These are phyloP conservation scores for Acorus calamus DNA, from an alignment of 106 monocot species.

Conservation along the genomic window DNA sequence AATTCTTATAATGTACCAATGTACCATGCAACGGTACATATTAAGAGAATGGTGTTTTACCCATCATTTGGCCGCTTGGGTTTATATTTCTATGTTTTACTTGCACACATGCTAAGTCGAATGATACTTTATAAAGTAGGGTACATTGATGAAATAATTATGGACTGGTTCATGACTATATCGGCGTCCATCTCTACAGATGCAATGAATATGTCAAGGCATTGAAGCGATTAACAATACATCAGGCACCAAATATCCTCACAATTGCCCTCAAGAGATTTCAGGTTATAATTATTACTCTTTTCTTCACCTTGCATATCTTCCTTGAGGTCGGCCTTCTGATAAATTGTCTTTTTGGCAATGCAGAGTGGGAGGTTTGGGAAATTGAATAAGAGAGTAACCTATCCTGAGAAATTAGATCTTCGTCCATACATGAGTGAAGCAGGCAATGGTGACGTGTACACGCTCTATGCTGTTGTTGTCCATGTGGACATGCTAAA, in stretches of 20 bases:
- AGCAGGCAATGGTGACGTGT: constrained; percentile 40
- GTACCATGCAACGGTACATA: no score
- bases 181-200: constrained; percentile 20
- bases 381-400: constrained; percentile 85
- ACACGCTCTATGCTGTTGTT: constrained; percentile 84
- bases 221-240: constrained; percentile 73
- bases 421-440: constrained; percentile 76
- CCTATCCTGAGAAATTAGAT: constrained; percentile 69
- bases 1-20: no score
- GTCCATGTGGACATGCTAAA: constrained; percentile 94
- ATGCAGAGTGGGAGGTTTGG: constrained; percentile 86
- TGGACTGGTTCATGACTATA: no score
- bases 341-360: background rate
- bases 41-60: no score
- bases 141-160: no score
- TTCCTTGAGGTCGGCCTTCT: background rate
- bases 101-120: no score
- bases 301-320: background rate
- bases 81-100: no score
- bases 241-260: constrained; percentile 88
- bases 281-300: constrained; percentile 40
- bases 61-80: no score
- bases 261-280: constrained; percentile 88
- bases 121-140: no score
- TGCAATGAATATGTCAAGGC: constrained; percentile 93